A percentile compares a stretch with the other conserved stretches of the same genome.
Evolutionary conservation across 1,284 basidiomycete genomes (phyloP).

Genomic region (Tausonia pullulans): DNA sequence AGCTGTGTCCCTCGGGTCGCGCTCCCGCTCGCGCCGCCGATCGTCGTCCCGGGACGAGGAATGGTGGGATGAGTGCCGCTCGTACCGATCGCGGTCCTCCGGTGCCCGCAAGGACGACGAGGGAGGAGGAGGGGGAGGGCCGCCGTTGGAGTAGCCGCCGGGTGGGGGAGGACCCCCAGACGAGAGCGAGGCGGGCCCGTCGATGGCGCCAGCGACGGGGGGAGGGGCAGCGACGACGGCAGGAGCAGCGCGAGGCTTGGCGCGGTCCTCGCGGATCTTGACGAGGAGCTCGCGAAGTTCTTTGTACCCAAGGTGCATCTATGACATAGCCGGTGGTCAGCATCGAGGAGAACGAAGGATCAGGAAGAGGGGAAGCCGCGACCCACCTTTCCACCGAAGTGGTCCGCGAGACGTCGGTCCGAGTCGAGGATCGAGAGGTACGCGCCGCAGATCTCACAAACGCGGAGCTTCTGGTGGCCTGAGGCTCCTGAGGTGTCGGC

Average conservation of each 20-base stretch:
- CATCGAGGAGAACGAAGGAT: background rate
- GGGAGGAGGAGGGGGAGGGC: background rate
- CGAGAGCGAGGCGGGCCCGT: too few relatives aligned
- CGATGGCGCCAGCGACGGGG: too few relatives aligned
- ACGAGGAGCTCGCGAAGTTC: conserved; percentile 86
- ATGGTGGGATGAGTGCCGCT: background rate
- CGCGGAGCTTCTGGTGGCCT: conserved; percentile 96
- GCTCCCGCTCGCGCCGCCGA: conserved; percentile 5
- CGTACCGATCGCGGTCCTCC: conserved; percentile 7
- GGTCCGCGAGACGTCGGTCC: conserved; percentile 95
- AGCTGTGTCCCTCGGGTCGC: background rate
- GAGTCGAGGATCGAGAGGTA: conserved; percentile 97
- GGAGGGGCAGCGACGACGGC: conserved; percentile 22
- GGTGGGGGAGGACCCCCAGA: too few relatives aligned
- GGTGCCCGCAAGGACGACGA: background rate
- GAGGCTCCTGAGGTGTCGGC: conserved; percentile 97
- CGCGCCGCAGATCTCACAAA: conserved; percentile 98
- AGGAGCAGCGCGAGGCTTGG: conserved; percentile 20
- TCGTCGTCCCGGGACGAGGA: background rate
- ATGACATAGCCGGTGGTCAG: conserved; percentile 1
- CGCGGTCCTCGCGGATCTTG: conserved; percentile 76
- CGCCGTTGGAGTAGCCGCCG: too few relatives aligned
- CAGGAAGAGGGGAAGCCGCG: conserved; percentile 1
- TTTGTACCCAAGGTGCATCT: conserved; percentile 99
- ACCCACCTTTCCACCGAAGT: conserved; percentile 95